Evolutionary conservation across 23 red algal genomes (phyloP).

Genomic region (Gracilaria gracilis): DNA sequence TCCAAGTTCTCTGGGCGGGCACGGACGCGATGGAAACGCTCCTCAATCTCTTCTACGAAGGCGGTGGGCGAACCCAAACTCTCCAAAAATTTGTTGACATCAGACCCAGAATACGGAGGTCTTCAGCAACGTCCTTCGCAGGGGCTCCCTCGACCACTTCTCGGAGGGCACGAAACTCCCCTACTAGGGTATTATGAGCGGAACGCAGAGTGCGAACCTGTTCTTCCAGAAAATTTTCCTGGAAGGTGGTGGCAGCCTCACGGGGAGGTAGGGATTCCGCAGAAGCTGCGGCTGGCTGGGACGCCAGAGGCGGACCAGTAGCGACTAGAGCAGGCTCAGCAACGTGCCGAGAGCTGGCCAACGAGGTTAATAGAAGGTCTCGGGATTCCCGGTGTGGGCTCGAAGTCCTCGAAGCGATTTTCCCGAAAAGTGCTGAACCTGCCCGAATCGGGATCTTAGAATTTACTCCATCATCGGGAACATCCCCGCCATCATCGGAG

Average conservation of each 20-base stretch:
- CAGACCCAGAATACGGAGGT: not conserved
- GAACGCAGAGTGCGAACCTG: not conserved
- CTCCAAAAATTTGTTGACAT: not conserved
- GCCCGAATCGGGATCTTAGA: not conserved
- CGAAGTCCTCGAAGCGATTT: not conserved
- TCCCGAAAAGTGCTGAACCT: not conserved
- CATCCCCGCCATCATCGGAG: not conserved
- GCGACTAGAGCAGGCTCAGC: not conserved
- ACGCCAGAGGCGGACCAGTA: not conserved
- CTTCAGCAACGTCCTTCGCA: conserved; percentile 10
- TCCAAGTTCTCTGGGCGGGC: not conserved
- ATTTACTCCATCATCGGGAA: not conserved
- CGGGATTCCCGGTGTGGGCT: not conserved
- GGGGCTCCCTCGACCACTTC: not conserved
- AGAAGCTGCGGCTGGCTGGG: not conserved
- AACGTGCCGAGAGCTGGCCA: not conserved
- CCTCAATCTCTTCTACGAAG: conserved; percentile 10
- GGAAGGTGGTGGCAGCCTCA: not conserved
- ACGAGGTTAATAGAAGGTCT: not conserved
- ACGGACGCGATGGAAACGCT: not conserved
- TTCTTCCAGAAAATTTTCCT: not conserved
- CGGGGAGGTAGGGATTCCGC: not conserved
- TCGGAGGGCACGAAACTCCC: not conserved
- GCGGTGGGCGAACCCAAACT: not conserved
- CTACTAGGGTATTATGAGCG: not conserved